Percentiles rank a stretch among this genome's conserved stretches.
These are phyloP conservation scores for Diaporthe batatas DNA, from an alignment of 2,329 filamentous ascomycete species.

Conservation along the genomic window DNA sequence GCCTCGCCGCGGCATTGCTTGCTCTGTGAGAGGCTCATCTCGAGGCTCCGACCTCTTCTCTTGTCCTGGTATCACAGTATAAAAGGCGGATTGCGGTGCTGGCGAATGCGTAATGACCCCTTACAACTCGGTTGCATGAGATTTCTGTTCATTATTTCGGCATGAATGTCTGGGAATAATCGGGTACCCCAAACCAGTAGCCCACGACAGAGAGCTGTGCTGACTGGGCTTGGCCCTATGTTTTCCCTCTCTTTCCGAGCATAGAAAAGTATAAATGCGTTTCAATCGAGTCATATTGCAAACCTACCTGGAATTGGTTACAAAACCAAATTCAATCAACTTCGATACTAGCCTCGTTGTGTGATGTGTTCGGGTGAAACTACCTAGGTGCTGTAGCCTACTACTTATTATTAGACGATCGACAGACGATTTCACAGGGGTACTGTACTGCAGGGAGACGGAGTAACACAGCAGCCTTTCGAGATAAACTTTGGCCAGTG, in stretches of 20 bases:
- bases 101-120: slow-evolving; percentile 16
- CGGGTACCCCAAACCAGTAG: background rate
- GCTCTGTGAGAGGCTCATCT: slow-evolving; percentile 55
- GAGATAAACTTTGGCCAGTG: slow-evolving; percentile 20
- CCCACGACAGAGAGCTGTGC: background rate
- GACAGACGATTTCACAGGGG: background rate
- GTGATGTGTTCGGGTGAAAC: slow-evolving; percentile 9
- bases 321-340: slow-evolving; percentile 1
- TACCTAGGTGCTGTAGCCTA: background rate
- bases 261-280: slow-evolving; percentile 29
- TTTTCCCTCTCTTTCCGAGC: background rate
- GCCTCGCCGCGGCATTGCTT: slow-evolving; percentile 57
- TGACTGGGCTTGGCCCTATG: slow-evolving; percentile 5
- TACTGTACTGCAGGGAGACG: slow-evolving; percentile 1
- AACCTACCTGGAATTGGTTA: background rate
- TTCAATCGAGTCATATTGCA: slow-evolving; percentile 22
- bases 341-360: no score
- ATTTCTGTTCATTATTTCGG: slow-evolving; percentile 3
- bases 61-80: background rate
- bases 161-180: slow-evolving; percentile 17
- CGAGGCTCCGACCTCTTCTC: background rate
- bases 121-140: slow-evolving; percentile 28
- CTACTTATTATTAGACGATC: background rate
- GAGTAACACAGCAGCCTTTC: slow-evolving; percentile 17
- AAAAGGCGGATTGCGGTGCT: slow-evolving; percentile 10